Conservation (phyloP, 1,139 yeast species). For the Scheffersomyces insectosa region DNA sequence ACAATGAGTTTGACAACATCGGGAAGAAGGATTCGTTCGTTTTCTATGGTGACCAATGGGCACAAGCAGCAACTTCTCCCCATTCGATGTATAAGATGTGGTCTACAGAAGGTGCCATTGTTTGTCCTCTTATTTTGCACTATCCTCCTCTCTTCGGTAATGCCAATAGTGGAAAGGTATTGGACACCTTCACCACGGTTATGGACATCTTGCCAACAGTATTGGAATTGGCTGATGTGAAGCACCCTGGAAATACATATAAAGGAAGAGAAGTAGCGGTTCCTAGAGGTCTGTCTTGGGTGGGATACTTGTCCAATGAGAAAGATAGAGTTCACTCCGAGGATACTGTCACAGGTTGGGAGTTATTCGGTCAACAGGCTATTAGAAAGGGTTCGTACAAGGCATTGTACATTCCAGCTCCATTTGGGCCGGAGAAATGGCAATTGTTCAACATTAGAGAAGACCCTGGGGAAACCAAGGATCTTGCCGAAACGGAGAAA, state of each 20-base stretch:
- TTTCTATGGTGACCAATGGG: conserved; percentile 61
- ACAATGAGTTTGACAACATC: conserved; percentile 48
- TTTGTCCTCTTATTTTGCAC: conserved; percentile 51
- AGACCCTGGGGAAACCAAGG: conserved; percentile 52
- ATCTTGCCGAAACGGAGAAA: conserved; percentile 34
- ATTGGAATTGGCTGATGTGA: conserved; percentile 45
- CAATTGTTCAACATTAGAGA: conserved; percentile 43
- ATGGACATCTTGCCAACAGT: conserved; percentile 61
- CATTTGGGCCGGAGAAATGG: conserved; percentile 52
- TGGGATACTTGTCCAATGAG: conserved; percentile 25
- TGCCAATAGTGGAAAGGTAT: conserved; percentile 27
- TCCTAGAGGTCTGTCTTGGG: conserved; percentile 48
- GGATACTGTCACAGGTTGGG: conserved; percentile 58
- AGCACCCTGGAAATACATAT: conserved; percentile 43
- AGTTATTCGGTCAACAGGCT: conserved; percentile 56
- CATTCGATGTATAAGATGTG: conserved; percentile 52
- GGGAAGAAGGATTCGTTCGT: conserved; percentile 51
- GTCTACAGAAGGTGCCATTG: conserved; percentile 58
- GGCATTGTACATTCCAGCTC: conserved; percentile 50
- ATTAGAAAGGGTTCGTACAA: conserved; percentile 52
- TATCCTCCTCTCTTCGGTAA: conserved; percentile 32
- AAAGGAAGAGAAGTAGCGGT: conserved; percentile 38
- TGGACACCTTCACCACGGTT: conserved; percentile 48
- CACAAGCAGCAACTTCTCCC: conserved; percentile 66
- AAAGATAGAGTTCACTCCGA: conserved; percentile 38